Percentiles rank a stretch among this genome's conserved stretches.
Conservation (phyloP, 2,329 filamentous ascomycete species). For the Botrytis galanthina region DNA sequence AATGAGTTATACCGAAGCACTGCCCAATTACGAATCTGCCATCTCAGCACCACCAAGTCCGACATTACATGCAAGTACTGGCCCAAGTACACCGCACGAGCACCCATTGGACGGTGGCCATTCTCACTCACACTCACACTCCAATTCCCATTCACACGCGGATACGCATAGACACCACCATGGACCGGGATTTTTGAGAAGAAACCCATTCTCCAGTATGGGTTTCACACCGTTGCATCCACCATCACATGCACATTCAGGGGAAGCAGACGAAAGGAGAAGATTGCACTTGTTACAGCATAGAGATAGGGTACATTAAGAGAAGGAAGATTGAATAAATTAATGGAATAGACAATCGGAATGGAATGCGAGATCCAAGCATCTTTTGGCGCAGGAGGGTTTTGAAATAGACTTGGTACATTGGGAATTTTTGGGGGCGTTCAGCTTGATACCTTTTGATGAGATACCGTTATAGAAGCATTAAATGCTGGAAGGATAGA, state of each 20-base stretch:
- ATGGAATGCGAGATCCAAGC: not conserved
- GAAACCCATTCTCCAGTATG: slow-evolving; percentile 30
- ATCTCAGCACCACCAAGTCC: slow-evolving; percentile 49
- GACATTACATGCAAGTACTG: slow-evolving; percentile 24
- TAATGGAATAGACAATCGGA: slow-evolving; percentile 1
- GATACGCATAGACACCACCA: slow-evolving; percentile 14
- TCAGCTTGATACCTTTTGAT: slow-evolving; percentile 14
- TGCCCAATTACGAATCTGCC: slow-evolving; percentile 68
- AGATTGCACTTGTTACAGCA: slow-evolving; percentile 34
- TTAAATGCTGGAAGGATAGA: not conserved
- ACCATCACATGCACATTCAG: slow-evolving; percentile 25
- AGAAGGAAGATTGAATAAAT: not conserved
- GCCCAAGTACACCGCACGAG: slow-evolving; percentile 21
- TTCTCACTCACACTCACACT: not conserved
- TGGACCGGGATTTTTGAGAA: slow-evolving; percentile 15
- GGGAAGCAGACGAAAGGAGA: slow-evolving; percentile 33
- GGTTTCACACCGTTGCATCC: slow-evolving; percentile 35
- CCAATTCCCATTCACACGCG: not conserved
- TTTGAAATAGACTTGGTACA: not conserved
- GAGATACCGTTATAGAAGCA: slow-evolving; percentile 5
- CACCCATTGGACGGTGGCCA: not conserved
- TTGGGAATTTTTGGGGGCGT: slow-evolving; percentile 1
- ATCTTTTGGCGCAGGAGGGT: slow-evolving; percentile 5
- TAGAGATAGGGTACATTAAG: slow-evolving; percentile 29
- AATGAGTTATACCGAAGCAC: slow-evolving; percentile 48